Conservation (phyloP, 192 early-diverging fungal genomes). For the Linnemannia exigua region DNA sequence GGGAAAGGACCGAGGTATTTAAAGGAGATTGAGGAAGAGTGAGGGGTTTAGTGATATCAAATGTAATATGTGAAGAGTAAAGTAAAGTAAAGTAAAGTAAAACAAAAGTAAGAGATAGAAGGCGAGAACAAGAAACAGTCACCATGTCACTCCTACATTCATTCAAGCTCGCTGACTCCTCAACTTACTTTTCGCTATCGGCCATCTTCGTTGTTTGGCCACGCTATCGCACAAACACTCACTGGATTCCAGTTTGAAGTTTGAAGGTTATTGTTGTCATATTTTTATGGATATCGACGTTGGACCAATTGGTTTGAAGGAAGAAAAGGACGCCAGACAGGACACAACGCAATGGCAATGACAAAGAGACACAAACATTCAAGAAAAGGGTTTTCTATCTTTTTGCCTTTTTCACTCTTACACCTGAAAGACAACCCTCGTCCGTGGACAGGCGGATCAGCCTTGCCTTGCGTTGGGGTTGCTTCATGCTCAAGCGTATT, state of each 20-base stretch:
- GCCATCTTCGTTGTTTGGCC: not conserved
- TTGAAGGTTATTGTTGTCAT: not conserved
- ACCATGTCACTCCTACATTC: not conserved
- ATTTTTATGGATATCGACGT: not conserved
- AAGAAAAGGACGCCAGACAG: not conserved
- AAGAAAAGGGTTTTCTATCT: not conserved
- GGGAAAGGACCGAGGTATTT: not conserved
- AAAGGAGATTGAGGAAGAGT: not conserved
- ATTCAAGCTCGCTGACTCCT: not conserved
- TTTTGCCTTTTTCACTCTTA: not conserved
- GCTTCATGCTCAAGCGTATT: no score
- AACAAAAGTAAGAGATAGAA: slow-evolving; percentile 13
- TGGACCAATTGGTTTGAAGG: not conserved
- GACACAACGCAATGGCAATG: no score
- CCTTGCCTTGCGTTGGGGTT: no score
- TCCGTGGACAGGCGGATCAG: not conserved
- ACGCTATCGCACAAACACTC: slow-evolving; percentile 6
- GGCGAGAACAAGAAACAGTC: not conserved
- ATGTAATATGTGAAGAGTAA: not conserved
- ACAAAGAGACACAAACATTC: not conserved
- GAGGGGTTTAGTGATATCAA: not conserved
- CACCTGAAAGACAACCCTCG: no score
- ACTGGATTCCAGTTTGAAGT: no score
- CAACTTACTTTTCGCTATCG: slow-evolving; percentile 20
- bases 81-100: slow-evolving; percentile 17